Evolutionary conservation across 2,329 filamentous ascomycete genomes (phyloP).

Genomic region (Metarhizium guizhouense): DNA sequence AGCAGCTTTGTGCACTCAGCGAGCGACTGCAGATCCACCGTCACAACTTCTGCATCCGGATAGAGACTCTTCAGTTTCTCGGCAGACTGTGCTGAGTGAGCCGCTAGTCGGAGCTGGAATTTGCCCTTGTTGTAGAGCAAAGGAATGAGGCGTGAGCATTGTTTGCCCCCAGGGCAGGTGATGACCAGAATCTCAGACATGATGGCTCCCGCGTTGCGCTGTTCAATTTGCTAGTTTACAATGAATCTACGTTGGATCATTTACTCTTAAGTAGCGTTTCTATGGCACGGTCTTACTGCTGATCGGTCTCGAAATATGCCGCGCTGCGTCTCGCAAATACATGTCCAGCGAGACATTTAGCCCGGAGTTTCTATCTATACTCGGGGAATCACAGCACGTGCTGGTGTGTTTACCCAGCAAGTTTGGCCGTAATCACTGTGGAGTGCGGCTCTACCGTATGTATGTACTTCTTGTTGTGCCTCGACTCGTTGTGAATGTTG

Average conservation of each 20-base stretch:
- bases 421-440: background rate
- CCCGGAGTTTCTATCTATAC: background rate
- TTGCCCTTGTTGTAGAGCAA: background rate
- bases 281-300: background rate
- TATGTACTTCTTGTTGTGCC: too few species aligned
- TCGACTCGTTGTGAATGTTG: too few species aligned
- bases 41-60: background rate
- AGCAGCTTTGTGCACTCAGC: background rate
- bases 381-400: background rate
- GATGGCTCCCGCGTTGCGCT: background rate
- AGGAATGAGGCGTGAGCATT: background rate
- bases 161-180: background rate
- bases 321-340: too few species aligned
- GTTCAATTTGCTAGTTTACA: background rate
- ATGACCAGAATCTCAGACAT: constrained; percentile 1
- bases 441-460: too few species aligned
- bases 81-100: background rate
- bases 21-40: background rate
- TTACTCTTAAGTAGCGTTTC: background rate
- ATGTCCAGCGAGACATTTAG: background rate
- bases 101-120: background rate
- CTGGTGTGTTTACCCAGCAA: background rate
- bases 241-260: background rate
- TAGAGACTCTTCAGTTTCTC: background rate
- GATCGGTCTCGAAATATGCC: too few species aligned